A percentile compares a stretch with the other conserved stretches of the same genome.
Conservation (phyloP, 2,329 filamentous ascomycete species). For the Chrysosphaeria jannelii region DNA sequence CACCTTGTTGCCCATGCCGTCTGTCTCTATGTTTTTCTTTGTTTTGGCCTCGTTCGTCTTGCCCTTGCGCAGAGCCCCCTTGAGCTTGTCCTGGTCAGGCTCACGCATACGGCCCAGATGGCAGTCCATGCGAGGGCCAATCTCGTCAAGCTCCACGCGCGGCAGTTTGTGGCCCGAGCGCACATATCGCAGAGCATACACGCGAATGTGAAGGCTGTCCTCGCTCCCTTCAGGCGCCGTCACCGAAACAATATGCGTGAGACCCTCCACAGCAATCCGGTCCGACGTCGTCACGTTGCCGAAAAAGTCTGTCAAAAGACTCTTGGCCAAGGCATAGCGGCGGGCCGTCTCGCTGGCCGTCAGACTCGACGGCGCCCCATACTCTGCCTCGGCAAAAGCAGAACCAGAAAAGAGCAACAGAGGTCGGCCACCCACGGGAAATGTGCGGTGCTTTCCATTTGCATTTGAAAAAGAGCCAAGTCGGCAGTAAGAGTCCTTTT, state of each 20-base stretch:
- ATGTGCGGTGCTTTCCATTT: conserved; percentile 13
- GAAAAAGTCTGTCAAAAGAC: conserved; percentile 72
- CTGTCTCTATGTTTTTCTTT: conserved; percentile 91
- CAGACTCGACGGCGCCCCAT: conserved; percentile 35
- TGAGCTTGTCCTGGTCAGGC: conserved; percentile 50
- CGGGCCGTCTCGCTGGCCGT: conserved; percentile 9
- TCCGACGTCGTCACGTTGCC: conserved; percentile 42
- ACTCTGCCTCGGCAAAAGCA: conserved; percentile 29
- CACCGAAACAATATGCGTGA: conserved; percentile 72
- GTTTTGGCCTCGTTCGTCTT: conserved; percentile 44
- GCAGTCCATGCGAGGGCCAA: conserved; percentile 64
- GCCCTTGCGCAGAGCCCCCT: conserved; percentile 70
- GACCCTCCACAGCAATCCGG: conserved; percentile 77
- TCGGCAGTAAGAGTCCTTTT: conserved; percentile 38
- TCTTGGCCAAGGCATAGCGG: conserved; percentile 55
- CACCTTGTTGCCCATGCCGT: conserved; percentile 85
- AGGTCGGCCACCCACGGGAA: conserved; percentile 58
- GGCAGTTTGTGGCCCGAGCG: conserved; percentile 66
- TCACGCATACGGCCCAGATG: conserved; percentile 53
- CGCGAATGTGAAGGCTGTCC: conserved; percentile 34
- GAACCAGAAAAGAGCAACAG: conserved; percentile 60
- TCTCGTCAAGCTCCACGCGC: conserved; percentile 21
- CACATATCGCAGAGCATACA: conserved; percentile 67
- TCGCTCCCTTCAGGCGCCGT: conserved; percentile 38
- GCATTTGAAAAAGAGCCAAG: conserved; percentile 32